phyloP scores from a whole-genome alignment of 352 stramenopile species.

The Phytopythium cucurbitacearum region DNA sequence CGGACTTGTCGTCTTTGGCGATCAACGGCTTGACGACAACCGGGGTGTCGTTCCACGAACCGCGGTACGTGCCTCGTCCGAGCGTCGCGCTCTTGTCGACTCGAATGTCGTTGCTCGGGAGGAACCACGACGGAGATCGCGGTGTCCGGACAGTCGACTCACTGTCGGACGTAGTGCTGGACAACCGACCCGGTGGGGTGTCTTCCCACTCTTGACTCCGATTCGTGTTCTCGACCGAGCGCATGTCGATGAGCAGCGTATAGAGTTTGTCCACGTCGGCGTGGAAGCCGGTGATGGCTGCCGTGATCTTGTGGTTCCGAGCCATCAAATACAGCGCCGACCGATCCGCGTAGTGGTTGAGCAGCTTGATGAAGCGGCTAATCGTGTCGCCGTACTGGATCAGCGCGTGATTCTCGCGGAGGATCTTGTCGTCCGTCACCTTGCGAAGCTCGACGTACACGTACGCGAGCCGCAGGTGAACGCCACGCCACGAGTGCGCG shows the following conservation, averaged over 20 bases:
- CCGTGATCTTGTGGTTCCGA: constrained; percentile 22
- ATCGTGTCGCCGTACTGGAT: constrained; percentile 31
- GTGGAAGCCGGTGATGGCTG: constrained; percentile 18
- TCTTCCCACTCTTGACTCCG: constrained; percentile 21
- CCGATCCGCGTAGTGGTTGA: constrained; percentile 12
- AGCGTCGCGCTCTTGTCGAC: constrained; percentile 8
- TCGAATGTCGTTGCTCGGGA: constrained; percentile 15
- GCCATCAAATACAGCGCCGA: constrained; percentile 15
- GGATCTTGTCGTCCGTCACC: constrained; percentile 25
- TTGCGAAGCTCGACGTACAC: constrained; percentile 30
- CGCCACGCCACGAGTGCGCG: constrained; percentile 19
- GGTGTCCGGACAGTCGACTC: constrained; percentile 9
- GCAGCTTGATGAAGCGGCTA: constrained; percentile 22
- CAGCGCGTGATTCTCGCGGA: constrained; percentile 29
- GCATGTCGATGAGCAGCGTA: constrained; percentile 17
- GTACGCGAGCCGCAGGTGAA: constrained; percentile 24
- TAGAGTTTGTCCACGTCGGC: constrained; percentile 22
- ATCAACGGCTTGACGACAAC: constrained; percentile 36
- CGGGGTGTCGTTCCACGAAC: constrained; percentile 20
- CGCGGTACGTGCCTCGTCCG: constrained; percentile 20
- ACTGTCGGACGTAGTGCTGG: not conserved
- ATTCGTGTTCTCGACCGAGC: constrained; percentile 21
- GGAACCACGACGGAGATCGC: constrained; percentile 14
- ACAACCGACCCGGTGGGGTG: constrained; percentile 14
- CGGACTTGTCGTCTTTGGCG: constrained; percentile 14